These are phyloP conservation scores for Russula abietina DNA, from an alignment of 768 basidiomycete genomes.

Conservation along the genomic window DNA sequence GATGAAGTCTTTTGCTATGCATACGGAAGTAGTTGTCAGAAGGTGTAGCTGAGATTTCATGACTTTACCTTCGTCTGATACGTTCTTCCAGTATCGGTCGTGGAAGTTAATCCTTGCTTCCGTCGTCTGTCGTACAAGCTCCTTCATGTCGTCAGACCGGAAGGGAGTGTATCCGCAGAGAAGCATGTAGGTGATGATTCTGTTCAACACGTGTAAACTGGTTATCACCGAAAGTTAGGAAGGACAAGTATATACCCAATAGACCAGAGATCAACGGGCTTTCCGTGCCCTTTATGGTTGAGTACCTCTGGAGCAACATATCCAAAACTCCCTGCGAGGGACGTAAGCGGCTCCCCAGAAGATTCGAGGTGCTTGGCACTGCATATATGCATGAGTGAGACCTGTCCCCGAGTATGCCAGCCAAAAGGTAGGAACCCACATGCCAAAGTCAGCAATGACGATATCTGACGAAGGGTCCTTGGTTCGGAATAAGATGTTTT, in stretches of 20 bases:
- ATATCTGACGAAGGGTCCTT: constrained; percentile 71
- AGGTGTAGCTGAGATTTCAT: background rate
- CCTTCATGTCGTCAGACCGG: constrained; percentile 70
- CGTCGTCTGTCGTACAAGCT: constrained; percentile 78
- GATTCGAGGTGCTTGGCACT: constrained; percentile 81
- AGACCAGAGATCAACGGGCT: constrained; percentile 91
- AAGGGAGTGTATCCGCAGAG: constrained; percentile 96
- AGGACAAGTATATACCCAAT: constrained; percentile 60
- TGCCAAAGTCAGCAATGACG: constrained; percentile 96
- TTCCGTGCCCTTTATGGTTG: constrained; percentile 76
- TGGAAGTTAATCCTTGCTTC: constrained; percentile 86
- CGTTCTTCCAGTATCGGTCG: constrained; percentile 89
- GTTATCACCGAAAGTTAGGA: background rate
- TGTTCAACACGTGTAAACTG: constrained; percentile 29
- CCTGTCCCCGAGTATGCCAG: background rate
- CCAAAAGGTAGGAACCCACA: constrained; percentile 44
- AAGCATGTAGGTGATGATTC: constrained; percentile 91
- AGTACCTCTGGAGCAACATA: constrained; percentile 91
- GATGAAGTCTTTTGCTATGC: constrained; percentile 80
- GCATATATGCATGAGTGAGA: background rate
- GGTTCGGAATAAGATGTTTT: constrained; percentile 91
- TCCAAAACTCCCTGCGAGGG: constrained; percentile 76
- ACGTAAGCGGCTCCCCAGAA: constrained; percentile 61
- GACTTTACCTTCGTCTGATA: constrained; percentile 62
- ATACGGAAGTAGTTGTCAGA: background rate